Percentiles rank a stretch among this genome's conserved stretches.
These are phyloP conservation scores for Babesia sp. DNA, from an alignment of 169 alveolate genomes.

Conservation along the genomic window DNA sequence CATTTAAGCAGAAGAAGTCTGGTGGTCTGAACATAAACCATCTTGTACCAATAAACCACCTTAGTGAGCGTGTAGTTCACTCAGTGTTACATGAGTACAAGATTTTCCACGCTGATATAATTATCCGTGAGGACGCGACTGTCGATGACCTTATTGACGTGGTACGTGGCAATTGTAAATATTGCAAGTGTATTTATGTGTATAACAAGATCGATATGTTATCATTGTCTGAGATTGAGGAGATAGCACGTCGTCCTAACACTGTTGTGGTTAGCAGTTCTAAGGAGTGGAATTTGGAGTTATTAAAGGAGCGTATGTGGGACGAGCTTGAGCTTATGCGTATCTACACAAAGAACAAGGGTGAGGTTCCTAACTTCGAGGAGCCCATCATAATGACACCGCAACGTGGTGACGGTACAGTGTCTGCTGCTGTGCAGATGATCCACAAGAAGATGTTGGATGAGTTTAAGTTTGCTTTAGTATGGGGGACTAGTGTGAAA, in stretches of 20 bases:
- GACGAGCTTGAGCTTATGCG: constrained; percentile 69
- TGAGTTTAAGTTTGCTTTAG: constrained; percentile 91
- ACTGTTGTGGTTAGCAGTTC: constrained; percentile 88
- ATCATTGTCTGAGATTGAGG: constrained; percentile 62
- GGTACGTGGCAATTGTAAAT: constrained; percentile 92
- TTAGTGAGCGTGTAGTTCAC: constrained; percentile 69
- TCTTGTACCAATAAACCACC: constrained; percentile 63
- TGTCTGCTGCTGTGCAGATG: constrained; percentile 67
- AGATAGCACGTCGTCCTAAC: constrained; percentile 85
- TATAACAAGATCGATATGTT: constrained; percentile 89
- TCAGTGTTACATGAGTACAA: constrained; percentile 88
- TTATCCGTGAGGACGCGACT: constrained; percentile 90
- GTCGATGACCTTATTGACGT: constrained; percentile 97
- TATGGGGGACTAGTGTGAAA: constrained; percentile 96
- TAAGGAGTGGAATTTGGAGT: constrained; percentile 69
- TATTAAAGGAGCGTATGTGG: constrained; percentile 67
- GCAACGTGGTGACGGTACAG: constrained; percentile 74
- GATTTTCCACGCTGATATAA: constrained; percentile 90
- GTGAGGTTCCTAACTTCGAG: constrained; percentile 92
- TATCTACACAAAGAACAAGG: constrained; percentile 96
- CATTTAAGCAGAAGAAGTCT: constrained; percentile 64
- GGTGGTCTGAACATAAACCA: constrained; percentile 77
- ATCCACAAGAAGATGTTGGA: constrained; percentile 77
- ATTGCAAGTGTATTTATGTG: constrained; percentile 90
- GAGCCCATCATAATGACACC: constrained; percentile 90